A percentile compares a stretch with the other conserved stretches of the same genome.
Evolutionary conservation across 306 rosid genomes (phyloP).

Genomic region (Prunus davidiana): DNA sequence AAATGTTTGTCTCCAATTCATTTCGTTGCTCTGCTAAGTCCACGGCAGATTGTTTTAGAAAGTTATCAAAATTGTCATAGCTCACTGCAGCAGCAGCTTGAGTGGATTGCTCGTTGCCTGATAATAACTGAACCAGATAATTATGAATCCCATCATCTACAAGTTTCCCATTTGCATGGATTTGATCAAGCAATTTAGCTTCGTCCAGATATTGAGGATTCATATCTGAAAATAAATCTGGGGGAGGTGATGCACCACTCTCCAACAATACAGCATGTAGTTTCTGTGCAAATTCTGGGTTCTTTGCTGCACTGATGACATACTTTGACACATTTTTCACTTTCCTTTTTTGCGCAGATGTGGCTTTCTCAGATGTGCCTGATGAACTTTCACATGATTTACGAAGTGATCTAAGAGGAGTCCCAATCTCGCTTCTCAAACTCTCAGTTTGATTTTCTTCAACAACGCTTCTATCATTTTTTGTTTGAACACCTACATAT

Average conservation of each 20-base stretch:
- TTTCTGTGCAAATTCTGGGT: constrained; percentile 87
- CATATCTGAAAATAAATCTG: constrained; percentile 78
- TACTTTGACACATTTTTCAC: constrained; percentile 83
- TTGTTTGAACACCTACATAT: constrained; percentile 33
- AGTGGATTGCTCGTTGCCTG: constrained; percentile 42
- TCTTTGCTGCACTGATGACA: constrained; percentile 83
- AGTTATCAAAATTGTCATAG: constrained; percentile 14
- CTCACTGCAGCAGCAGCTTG: constrained; percentile 28
- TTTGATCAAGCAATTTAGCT: constrained; percentile 30
- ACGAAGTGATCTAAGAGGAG: constrained; percentile 32
- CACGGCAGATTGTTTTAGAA: constrained; percentile 24
- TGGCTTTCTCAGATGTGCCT: constrained; percentile 41
- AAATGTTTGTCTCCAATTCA: constrained; percentile 24
- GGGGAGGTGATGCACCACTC: constrained; percentile 91
- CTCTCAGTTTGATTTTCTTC: constrained; percentile 44
- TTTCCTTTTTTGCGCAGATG: constrained; percentile 73
- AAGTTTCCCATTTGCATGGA: constrained; percentile 21
- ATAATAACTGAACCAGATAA: constrained; percentile 34
- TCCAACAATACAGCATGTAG: constrained; percentile 81
- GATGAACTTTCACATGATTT: constrained; percentile 46
- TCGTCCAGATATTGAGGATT: constrained; percentile 47
- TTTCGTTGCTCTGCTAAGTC: constrained; percentile 29
- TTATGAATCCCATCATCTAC: constrained; percentile 40
- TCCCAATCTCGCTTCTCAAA: constrained; percentile 38
- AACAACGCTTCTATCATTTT: constrained; percentile 33